Evolutionary conservation across 139 green algal species (phyloP).

Genomic region (Yamagishiella unicocca): DNA sequence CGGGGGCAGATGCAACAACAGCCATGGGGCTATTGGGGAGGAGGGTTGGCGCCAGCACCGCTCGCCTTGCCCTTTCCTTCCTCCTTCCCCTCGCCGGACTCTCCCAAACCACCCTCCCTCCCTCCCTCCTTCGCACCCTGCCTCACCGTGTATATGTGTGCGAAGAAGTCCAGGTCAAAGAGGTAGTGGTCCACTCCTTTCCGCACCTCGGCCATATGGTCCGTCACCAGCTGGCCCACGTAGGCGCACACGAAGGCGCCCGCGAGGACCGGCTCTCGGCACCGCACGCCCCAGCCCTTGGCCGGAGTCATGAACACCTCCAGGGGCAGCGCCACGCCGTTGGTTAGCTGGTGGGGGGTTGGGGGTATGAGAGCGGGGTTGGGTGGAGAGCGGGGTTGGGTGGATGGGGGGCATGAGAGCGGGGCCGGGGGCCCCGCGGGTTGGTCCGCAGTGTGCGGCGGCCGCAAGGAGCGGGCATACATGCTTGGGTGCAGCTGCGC

Average conservation of each 20-base stretch:
- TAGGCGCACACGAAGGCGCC: conserved; percentile 75
- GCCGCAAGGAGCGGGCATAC: no score
- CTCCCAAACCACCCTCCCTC: background rate
- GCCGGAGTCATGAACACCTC: conserved; percentile 78
- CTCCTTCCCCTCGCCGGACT: background rate
- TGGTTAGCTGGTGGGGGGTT: background rate
- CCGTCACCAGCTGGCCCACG: conserved; percentile 67
- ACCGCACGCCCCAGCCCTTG: conserved; percentile 79
- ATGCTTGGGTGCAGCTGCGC: no score
- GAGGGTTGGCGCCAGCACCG: background rate
- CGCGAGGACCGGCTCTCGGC: conserved; percentile 50
- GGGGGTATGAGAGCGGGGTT: background rate
- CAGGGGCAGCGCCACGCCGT: conserved; percentile 68
- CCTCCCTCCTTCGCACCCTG: background rate
- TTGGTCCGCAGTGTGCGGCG: no score
- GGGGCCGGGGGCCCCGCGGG: no score
- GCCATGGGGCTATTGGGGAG: background rate
- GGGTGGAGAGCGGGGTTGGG: background rate
- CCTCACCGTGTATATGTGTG: conserved; percentile 24
- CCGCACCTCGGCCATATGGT: conserved; percentile 55
- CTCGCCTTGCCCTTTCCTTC: background rate
- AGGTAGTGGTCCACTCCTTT: conserved; percentile 61
- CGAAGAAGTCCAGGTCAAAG: conserved; percentile 72
- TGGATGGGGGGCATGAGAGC: background rate
- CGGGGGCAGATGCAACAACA: background rate